Evolutionary conservation across 768 basidiomycete species (phyloP).

Genomic region (Lyophyllum semitale): DNA sequence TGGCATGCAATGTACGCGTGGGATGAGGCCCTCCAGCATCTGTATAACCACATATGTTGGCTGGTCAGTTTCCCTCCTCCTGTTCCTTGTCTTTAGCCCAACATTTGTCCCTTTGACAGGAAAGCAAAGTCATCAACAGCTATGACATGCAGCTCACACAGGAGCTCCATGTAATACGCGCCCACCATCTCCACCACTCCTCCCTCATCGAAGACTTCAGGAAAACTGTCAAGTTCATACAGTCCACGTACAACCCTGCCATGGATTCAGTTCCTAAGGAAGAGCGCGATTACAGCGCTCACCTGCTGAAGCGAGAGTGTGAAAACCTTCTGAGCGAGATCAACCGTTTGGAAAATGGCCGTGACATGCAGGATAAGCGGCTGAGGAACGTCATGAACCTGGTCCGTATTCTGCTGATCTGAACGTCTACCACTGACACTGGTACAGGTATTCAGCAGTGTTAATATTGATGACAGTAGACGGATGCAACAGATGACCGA

Average conservation of each 20-base stretch:
- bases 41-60: conserved; percentile 25
- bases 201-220: conserved; percentile 56
- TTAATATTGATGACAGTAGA: conserved; percentile 58
- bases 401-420: conserved; percentile 26
- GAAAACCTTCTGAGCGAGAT: conserved; percentile 52
- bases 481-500: conserved; percentile 55
- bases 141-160: conserved; percentile 45
- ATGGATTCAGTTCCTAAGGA: conserved; percentile 37
- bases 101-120: conserved; percentile 29
- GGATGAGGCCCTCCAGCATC: conserved; percentile 26
- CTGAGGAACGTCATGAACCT: conserved; percentile 56
- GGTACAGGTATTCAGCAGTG: conserved; percentile 55
- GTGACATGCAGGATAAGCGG: conserved; percentile 48
- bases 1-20: conserved; percentile 29
- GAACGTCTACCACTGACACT: background rate
- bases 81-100: background rate
- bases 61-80: conserved; percentile 13
- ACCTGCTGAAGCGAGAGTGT: conserved; percentile 48
- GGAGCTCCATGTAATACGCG: conserved; percentile 59
- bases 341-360: conserved; percentile 39
- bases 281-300: conserved; percentile 28
- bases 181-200: conserved; percentile 59
- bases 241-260: conserved; percentile 47
- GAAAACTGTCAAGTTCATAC: conserved; percentile 50
- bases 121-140: conserved; percentile 44